Conservation (phyloP, 352 stramenopile species). For the Phytophthora podocarpi region DNA sequence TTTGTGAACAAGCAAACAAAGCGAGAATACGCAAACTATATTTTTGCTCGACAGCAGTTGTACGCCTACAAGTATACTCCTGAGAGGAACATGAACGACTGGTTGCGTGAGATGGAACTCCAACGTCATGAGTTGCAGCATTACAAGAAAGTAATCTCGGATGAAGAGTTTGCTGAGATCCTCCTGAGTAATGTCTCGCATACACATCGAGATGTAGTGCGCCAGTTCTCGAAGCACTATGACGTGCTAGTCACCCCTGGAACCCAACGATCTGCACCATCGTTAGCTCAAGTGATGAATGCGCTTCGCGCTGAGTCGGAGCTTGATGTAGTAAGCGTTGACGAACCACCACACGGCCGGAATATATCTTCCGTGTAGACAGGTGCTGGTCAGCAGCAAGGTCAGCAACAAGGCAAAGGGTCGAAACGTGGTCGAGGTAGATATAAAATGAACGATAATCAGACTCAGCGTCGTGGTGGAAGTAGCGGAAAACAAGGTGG, state of each 20-base stretch:
- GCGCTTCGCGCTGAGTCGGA: conserved; percentile 8
- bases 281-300: conserved; percentile 17
- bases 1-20: conserved; percentile 16
- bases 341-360: background rate
- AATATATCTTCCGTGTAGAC: background rate
- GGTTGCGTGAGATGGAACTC: conserved; percentile 13
- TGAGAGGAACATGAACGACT: conserved; percentile 3
- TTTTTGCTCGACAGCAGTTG: background rate
- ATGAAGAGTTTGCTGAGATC: conserved; percentile 11
- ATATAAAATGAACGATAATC: background rate
- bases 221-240: too few species aligned
- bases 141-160: conserved; percentile 3
- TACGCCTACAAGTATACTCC: conserved; percentile 4
- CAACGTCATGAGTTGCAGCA: background rate
- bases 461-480: too few species aligned
- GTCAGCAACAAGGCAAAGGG: background rate
- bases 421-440: background rate
- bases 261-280: background rate
- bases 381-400: conserved; percentile 7
- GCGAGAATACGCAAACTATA: conserved; percentile 15
- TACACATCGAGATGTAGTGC: conserved; percentile 6
- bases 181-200: conserved; percentile 3
- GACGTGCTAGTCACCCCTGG: too few species aligned
- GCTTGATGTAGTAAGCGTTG: background rate
- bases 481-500: conserved; percentile 1